Base-by-base conservation (phyloP, 2,329 filamentous ascomycete species). In the Ilyonectria sp. region DNA sequence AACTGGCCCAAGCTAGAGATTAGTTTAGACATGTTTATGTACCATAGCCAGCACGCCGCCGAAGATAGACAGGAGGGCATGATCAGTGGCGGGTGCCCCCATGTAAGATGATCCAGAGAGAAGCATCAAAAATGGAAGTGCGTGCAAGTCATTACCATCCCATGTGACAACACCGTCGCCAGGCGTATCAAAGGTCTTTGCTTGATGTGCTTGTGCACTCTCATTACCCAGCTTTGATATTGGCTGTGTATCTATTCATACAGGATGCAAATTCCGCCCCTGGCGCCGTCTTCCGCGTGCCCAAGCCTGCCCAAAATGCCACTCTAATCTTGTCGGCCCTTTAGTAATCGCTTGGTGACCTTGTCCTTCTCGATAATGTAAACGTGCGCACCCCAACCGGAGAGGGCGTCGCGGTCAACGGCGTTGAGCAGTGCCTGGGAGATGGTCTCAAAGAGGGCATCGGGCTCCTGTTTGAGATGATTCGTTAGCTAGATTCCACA, bases 321-420 rank as follows among this genome's bases (percentile, higher is more conserved):
- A 31, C 61, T 74, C 71, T 94, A 95, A 82, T 98, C 95, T 86
- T 98, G 95, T 86, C 95, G 91, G 80, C 95, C 95, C 91, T 98
- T 98, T 82, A 99, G 87, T 91, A 99, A 90, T 82, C 96, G 90
- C 92, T 98, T 98, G 79, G 96, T 98, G 71, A 99, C 94, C 93
- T 98, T 98, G 86, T 97, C 95, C 90, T 99, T 99, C 88, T 98
- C 96, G 82, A 99, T 97, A 79, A 99, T 97, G 86, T 98, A 99
- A 76, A 99, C 96, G 80, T 99, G 94, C 44, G 96, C 96, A 80
- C 96, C 96, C 96, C 96, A 98, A 72, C 96, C 96, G 43, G 95
- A 98, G 71, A 99, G 87, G 60, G 96, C 96, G 83, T 99, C 96
- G 85, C 96, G 90, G 83, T 99, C 96, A 65, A 98, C 94, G 67